phyloP scores from a whole-genome alignment of 2,329 filamentous ascomycete genomes.

The Aspergillus awamori region DNA sequence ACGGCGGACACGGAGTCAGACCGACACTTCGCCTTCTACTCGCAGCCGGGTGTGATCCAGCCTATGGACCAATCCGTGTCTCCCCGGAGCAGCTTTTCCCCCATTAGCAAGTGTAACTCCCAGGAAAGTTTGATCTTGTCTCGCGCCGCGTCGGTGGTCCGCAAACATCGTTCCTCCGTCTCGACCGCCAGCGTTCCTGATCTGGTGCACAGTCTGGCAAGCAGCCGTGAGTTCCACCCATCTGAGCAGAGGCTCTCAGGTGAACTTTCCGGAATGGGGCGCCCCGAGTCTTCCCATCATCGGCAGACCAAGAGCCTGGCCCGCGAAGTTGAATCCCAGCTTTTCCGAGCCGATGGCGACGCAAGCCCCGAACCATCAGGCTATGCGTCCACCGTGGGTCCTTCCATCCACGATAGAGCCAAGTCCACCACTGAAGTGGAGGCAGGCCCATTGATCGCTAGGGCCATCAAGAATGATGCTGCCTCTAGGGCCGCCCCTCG shows the following conservation, averaged over 20 bases:
- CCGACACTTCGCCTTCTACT: slow-evolving; percentile 50
- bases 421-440: slow-evolving; percentile 42
- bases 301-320: slow-evolving; percentile 44
- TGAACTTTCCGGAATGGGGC: slow-evolving; percentile 21
- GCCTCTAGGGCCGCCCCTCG: slow-evolving; percentile 33
- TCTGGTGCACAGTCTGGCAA: slow-evolving; percentile 44
- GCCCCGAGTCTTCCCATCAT: slow-evolving; percentile 33
- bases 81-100: slow-evolving; percentile 53
- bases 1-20: slow-evolving; percentile 51
- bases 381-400: slow-evolving; percentile 22
- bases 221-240: slow-evolving; percentile 42
- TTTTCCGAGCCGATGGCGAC: slow-evolving; percentile 31
- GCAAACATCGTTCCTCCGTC: slow-evolving; percentile 51
- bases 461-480: slow-evolving; percentile 25
- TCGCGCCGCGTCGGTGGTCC: slow-evolving; percentile 49
- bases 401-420: slow-evolving; percentile 37
- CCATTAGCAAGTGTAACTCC: slow-evolving; percentile 59
- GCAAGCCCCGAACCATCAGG: slow-evolving; percentile 33
- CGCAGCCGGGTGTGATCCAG: slow-evolving; percentile 44
- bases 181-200: slow-evolving; percentile 52
- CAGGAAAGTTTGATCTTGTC: slow-evolving; percentile 60
- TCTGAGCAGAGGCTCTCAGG: slow-evolving; percentile 28
- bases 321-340: slow-evolving; percentile 34
- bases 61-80: slow-evolving; percentile 44
- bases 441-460: slow-evolving; percentile 19